These are phyloP conservation scores for Globisporangium irregulare DNA, from an alignment of 352 stramenopile genomes.

Conservation along the genomic window DNA sequence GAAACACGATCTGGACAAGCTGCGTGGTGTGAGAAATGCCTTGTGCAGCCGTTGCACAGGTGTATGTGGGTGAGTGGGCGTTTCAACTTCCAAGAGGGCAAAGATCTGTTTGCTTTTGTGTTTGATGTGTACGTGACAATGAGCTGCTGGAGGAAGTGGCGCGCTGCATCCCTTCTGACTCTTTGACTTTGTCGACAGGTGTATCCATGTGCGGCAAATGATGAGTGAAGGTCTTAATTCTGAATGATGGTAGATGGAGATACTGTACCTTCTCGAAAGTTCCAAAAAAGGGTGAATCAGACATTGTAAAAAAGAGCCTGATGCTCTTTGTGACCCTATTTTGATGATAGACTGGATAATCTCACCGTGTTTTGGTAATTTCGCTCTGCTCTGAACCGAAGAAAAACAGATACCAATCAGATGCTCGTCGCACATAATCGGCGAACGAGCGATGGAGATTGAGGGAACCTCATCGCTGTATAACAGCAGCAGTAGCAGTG, in stretches of 20 bases:
- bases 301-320: neutral
- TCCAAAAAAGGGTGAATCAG: neutral
- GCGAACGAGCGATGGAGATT: neutral
- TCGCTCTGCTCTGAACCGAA: neutral
- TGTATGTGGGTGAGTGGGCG: too few species aligned
- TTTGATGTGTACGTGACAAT: neutral
- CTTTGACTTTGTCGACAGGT: neutral
- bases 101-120: too few species aligned
- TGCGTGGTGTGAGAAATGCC: too few species aligned
- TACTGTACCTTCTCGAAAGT: neutral
- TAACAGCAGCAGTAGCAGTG: neutral
- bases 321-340: neutral
- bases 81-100: too few species aligned
- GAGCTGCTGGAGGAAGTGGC: neutral
- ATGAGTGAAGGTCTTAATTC: neutral
- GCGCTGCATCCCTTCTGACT: neutral
- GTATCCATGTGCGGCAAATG: neutral
- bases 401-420: neutral
- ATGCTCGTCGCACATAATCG: neutral
- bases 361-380: neutral
- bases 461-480: neutral
- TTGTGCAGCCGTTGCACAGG: too few species aligned
- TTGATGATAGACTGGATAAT: neutral
- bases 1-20: too few species aligned
- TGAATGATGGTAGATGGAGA: conserved; percentile 1